phyloP scores from a whole-genome alignment of 176 grass and related monocot species.

The Rhynchospora pubera region DNA sequence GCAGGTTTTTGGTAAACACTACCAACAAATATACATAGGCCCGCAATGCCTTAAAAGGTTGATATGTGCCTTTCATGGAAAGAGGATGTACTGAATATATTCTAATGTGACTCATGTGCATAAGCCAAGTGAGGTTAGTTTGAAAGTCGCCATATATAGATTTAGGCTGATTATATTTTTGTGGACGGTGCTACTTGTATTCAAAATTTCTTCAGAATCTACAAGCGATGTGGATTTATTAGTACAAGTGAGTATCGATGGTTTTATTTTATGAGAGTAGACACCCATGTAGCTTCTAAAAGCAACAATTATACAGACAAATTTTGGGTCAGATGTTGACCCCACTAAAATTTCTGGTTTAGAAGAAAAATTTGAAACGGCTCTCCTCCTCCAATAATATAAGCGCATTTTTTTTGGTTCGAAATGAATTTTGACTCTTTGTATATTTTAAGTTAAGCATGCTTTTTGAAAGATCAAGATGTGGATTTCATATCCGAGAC shows the following conservation, averaged over 20 bases:
- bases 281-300: not conserved
- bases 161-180: not conserved
- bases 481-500: too few relatives aligned
- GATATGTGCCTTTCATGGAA: not conserved
- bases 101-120: not conserved
- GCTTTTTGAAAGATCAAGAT: too few relatives aligned
- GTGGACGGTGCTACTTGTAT: too few relatives aligned
- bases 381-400: not conserved
- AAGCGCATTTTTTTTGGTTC: not conserved
- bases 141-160: not conserved
- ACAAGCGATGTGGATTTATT: not conserved
- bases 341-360: not conserved
- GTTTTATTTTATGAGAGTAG: not conserved
- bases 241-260: not conserved
- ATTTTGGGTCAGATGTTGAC: not conserved
- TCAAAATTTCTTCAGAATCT: not conserved
- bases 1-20: too few relatives aligned
- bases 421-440: not conserved
- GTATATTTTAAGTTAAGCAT: not conserved
- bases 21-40: too few relatives aligned
- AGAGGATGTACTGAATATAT: too few relatives aligned
- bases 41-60: not conserved
- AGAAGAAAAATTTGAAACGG: constrained; percentile 4
- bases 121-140: not conserved
- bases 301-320: not conserved